Base-by-base conservation (phyloP, 345 rosid species). In the Gynandropsis gynandra region DNA sequence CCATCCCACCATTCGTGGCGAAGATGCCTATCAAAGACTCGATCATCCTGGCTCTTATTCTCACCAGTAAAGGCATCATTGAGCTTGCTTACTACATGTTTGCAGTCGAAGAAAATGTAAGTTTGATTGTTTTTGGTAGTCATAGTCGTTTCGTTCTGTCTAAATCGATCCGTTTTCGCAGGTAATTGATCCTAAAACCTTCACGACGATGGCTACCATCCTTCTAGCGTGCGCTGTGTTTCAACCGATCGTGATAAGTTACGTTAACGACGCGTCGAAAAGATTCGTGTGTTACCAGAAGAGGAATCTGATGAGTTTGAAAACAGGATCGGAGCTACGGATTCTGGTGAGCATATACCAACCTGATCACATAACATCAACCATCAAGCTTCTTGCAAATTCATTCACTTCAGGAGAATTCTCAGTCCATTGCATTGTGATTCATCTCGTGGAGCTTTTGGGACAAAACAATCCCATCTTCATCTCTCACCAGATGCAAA, bases 271-370 rank as follows among this genome's bases (percentile, higher is more conserved):
- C 38, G 75, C 75, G 20, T 56, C 82, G 7, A 74, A 72, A 33
- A 74, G 66, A 48, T 74, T 72, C 14, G 74, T 72, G 34, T 72
- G 76, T 24, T 85, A 80, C 58, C 54, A 71, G 57, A 63, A 52
- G 47, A 64, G 80, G 56, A 75, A 64, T 54, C 52, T 82, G 33
- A 54, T 63, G 42, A 53, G 55, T 33, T 19, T 58, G 54, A 68
- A 59, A 61, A 52, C 63, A 7, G 16, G 50, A 4, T 38, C 73
- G 0, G 80, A 69, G 62, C 67, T 74, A 0, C 60, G 70, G 24
- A 42, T 82, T 16, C 69, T 85, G 7, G 41, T 78, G 0, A 76
- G 82, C 41, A 73, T 82, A 56, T 77, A 76, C 53, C 47, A 45
- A 59, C 61, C 75, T 0, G 71, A 73, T 2, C 65, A 80, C 46